Evolutionary conservation across 129 eudicot species (phyloP).

Genomic region (Helianthus tuberosus): DNA sequence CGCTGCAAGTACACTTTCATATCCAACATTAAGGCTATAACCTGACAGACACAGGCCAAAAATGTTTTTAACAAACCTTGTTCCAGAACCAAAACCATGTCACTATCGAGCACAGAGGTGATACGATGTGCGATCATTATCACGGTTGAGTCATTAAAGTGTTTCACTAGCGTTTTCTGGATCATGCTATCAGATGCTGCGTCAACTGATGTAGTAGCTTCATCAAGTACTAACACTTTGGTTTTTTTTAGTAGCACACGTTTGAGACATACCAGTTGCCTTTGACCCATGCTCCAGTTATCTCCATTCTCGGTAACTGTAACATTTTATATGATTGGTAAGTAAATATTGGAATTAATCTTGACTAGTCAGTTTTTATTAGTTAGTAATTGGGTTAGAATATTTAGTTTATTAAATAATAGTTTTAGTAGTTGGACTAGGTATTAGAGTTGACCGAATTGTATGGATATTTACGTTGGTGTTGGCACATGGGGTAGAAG

Average conservation of each 20-base stretch:
- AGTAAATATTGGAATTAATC: too few relatives aligned
- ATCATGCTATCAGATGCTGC: slow-evolving; percentile 68
- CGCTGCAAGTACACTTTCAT: too few relatives aligned
- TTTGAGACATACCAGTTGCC: slow-evolving; percentile 64
- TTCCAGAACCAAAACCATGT: slow-evolving; percentile 49
- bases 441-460: too few relatives aligned
- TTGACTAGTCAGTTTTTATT: too few relatives aligned
- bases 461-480: too few relatives aligned
- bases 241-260: slow-evolving; percentile 67
- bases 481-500: too few relatives aligned
- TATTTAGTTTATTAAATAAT: too few relatives aligned
- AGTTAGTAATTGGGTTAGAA: too few relatives aligned
- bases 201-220: slow-evolving; percentile 83
- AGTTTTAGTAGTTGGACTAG: too few relatives aligned
- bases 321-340: too few relatives aligned
- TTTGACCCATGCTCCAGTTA: slow-evolving; percentile 75
- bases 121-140: too few relatives aligned
- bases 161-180: slow-evolving; percentile 57
- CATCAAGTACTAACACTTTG: slow-evolving; percentile 67
- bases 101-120: slow-evolving; percentile 47
- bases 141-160: slow-evolving; percentile 48
- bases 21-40: not conserved
- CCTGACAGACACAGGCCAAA: not conserved
- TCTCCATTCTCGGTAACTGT: too few relatives aligned
- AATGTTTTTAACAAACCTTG: slow-evolving; percentile 32